Evolutionary conservation across 805 yeast species (phyloP).

Genomic region (Hanseniaspora mollemarum): DNA sequence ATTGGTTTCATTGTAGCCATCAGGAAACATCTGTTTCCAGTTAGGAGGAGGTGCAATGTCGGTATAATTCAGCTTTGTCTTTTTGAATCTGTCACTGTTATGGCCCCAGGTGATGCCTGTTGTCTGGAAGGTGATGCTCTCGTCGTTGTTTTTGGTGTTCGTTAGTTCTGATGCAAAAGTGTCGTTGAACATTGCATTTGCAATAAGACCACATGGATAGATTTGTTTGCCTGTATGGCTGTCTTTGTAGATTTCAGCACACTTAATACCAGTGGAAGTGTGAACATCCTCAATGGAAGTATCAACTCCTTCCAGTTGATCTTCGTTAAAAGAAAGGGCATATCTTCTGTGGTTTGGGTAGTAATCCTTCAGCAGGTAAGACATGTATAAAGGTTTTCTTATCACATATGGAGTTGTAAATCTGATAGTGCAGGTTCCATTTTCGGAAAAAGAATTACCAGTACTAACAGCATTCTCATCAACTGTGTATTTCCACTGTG

Average conservation of each 20-base stretch:
- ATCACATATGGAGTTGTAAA: slow-evolving; percentile 64
- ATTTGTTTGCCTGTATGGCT: slow-evolving; percentile 44
- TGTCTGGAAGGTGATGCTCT: slow-evolving; percentile 32
- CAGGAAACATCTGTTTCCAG: slow-evolving; percentile 69
- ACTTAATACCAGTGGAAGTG: slow-evolving; percentile 39
- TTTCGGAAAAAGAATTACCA: slow-evolving; percentile 35
- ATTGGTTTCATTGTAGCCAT: slow-evolving; percentile 78
- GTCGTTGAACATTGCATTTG: slow-evolving; percentile 87
- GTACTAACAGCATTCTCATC: slow-evolving; percentile 19
- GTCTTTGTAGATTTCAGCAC: slow-evolving; percentile 51
- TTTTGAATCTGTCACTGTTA: slow-evolving; percentile 61
- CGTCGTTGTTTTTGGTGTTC: slow-evolving; percentile 20
- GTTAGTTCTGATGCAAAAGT: slow-evolving; percentile 42
- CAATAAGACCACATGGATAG: slow-evolving; percentile 93
- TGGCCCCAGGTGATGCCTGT: slow-evolving; percentile 74
- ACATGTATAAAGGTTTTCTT: slow-evolving; percentile 61
- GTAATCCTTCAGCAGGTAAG: slow-evolving; percentile 78
- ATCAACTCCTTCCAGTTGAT: slow-evolving; percentile 68
- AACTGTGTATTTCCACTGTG: slow-evolving; percentile 57
- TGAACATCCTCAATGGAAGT: slow-evolving; percentile 45
- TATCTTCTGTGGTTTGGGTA: slow-evolving; percentile 91
- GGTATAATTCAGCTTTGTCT: slow-evolving; percentile 51
- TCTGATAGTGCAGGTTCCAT: slow-evolving; percentile 55
- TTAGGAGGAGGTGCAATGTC: slow-evolving; percentile 90
- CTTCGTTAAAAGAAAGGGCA: slow-evolving; percentile 76